Conservation (phyloP, 164 flowering plant genomes). For the Saururus chinensis region DNA sequence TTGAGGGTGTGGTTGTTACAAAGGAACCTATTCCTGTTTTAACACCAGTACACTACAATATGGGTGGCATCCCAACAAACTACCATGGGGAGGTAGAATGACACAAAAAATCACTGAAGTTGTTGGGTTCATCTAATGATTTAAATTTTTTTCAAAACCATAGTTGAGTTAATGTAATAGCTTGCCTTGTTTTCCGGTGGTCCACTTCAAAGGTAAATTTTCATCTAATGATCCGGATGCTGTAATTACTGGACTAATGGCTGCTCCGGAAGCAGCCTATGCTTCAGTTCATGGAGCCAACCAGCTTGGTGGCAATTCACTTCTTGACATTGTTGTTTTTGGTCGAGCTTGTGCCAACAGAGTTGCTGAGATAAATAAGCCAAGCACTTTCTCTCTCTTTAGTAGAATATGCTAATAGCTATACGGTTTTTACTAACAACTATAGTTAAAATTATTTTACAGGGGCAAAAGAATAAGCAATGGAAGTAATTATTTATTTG, state of each 20-base stretch:
- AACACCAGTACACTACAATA: constrained; percentile 96
- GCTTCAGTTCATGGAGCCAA: constrained; percentile 99
- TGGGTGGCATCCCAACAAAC: constrained; percentile 99
- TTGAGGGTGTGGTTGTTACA: constrained; percentile 98
- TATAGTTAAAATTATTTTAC: too few relatives aligned
- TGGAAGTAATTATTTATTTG: too few relatives aligned
- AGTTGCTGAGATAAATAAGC: constrained; percentile 76
- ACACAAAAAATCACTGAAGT: neutral
- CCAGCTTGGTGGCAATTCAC: constrained; percentile 97
- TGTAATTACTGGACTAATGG: constrained; percentile 90
- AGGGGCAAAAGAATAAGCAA: too few relatives aligned
- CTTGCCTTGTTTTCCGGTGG: constrained; percentile 36
- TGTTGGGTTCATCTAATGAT: neutral
- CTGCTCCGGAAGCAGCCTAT: constrained; percentile 99
- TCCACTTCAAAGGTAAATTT: constrained; percentile 60
- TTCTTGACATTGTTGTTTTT: constrained; percentile 97
- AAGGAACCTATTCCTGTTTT: constrained; percentile 97
- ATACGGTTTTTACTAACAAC: too few relatives aligned
- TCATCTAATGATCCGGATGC: constrained; percentile 89
- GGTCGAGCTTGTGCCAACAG: constrained; percentile 98
- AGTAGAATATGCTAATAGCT: too few relatives aligned
- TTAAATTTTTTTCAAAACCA: neutral
- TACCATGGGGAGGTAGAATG: constrained; percentile 82
- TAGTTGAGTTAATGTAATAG: too few relatives aligned
- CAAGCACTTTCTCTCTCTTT: constrained; percentile 38